Evolutionary conservation across 1,284 basidiomycete genomes (phyloP).

Genomic region (Pyrrhoderma noxium): DNA sequence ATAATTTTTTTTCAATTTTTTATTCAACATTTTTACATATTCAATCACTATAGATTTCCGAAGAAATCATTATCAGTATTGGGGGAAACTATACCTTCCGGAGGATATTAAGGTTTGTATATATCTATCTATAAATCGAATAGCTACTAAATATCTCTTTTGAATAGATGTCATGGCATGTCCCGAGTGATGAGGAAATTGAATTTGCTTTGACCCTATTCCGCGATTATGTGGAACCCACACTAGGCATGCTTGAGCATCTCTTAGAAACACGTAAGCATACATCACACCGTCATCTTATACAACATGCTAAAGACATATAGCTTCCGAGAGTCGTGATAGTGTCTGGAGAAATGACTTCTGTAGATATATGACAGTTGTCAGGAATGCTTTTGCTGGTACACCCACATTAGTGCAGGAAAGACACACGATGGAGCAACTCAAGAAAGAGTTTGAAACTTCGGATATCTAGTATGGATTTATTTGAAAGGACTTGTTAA

Average conservation of each 20-base stretch:
- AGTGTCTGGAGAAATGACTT: conserved; percentile 84
- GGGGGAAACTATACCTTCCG: conserved; percentile 65
- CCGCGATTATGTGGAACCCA: conserved; percentile 63
- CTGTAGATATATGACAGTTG: conserved; percentile 62
- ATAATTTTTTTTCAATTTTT: too few relatives aligned
- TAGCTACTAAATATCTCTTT: conserved; percentile 27
- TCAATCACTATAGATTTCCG: conserved; percentile 51
- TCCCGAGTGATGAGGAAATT: conserved; percentile 60
- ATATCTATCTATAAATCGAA: neutral
- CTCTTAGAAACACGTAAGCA: conserved; percentile 48
- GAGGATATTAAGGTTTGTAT: conserved; percentile 49
- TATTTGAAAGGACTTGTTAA: neutral
- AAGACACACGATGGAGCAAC: conserved; percentile 37
- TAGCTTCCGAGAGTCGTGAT: conserved; percentile 35
- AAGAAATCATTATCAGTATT: conserved; percentile 65
- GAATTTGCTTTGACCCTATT: conserved; percentile 73
- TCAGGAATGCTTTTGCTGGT: conserved; percentile 61
- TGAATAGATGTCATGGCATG: conserved; percentile 83
- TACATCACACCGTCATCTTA: conserved; percentile 7
- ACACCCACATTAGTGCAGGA: conserved; percentile 58
- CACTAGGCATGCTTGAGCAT: conserved; percentile 50
- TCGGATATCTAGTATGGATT: conserved; percentile 54
- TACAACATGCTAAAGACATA: conserved; percentile 21
- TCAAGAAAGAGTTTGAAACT: conserved; percentile 33
- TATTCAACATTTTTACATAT: too few relatives aligned